These are phyloP conservation scores for Boletus reticulatus DNA, from an alignment of 768 basidiomycete genomes.

Conservation along the genomic window DNA sequence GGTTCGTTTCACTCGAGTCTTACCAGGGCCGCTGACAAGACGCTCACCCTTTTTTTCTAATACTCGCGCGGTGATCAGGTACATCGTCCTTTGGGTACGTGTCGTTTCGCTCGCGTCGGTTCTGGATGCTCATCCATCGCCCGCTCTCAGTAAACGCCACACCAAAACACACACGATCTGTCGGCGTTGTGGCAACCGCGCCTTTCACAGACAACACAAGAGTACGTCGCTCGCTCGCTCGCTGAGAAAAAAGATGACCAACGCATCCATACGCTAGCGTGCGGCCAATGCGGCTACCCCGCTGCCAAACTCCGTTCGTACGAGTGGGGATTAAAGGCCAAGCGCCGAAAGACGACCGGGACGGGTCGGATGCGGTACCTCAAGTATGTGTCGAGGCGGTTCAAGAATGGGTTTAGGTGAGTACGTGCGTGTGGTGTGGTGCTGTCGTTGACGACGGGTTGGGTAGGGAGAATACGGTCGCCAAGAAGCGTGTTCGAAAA, in stretches of 20 bases:
- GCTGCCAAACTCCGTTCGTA: slow-evolving; percentile 92
- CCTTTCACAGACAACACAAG: slow-evolving; percentile 99
- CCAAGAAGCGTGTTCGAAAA: slow-evolving; percentile 77
- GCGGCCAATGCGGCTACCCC: slow-evolving; percentile 96
- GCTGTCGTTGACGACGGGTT: background rate
- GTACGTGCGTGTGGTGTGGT: background rate
- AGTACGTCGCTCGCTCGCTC: slow-evolving; percentile 47
- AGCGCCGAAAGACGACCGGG: slow-evolving; percentile 99
- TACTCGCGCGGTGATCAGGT: slow-evolving; percentile 50
- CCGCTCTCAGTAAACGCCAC: slow-evolving; percentile 78
- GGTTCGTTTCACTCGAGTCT: slow-evolving; percentile 45
- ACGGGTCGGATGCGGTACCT: slow-evolving; percentile 95
- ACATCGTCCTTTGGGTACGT: slow-evolving; percentile 95
- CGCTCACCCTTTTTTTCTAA: background rate
- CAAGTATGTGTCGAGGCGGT: slow-evolving; percentile 88
- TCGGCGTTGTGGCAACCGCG: slow-evolving; percentile 92
- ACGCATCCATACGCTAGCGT: slow-evolving; percentile 48
- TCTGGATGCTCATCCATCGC: background rate
- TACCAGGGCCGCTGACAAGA: slow-evolving; percentile 13
- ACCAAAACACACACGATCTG: slow-evolving; percentile 97
- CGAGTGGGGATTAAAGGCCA: slow-evolving; percentile 99
- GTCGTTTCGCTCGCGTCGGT: background rate
- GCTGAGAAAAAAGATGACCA: too few relatives aligned
- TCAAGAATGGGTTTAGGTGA: slow-evolving; percentile 98
- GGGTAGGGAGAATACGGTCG: slow-evolving; percentile 80